Percentiles rank a stretch among this genome's conserved stretches.
Conservation (phyloP, 441 rosid genomes). For the Gossypium davidsonii region DNA sequence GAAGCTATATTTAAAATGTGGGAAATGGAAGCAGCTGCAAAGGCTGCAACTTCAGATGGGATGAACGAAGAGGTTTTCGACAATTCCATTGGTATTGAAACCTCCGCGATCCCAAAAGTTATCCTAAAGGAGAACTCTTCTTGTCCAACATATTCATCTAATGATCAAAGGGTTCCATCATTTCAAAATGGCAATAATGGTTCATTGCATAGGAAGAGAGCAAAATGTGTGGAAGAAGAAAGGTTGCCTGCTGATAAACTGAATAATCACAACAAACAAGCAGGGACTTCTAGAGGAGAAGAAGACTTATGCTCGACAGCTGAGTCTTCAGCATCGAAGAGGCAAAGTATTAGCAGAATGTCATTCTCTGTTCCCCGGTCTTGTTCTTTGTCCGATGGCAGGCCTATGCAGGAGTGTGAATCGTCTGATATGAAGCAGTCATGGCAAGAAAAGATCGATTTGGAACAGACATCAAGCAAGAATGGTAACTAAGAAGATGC, state of each 20-base stretch:
- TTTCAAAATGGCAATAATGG: slow-evolving; percentile 26
- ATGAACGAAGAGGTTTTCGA: slow-evolving; percentile 59
- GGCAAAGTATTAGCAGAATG: slow-evolving; percentile 33
- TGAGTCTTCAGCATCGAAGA: slow-evolving; percentile 53
- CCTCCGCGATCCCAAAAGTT: slow-evolving; percentile 30
- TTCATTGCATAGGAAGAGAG: slow-evolving; percentile 42
- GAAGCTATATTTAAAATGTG: slow-evolving; percentile 78
- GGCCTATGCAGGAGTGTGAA: slow-evolving; percentile 38
- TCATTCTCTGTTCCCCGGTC: slow-evolving; percentile 61
- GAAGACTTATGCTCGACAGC: slow-evolving; percentile 66
- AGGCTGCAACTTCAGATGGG: slow-evolving; percentile 31
- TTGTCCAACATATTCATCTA: slow-evolving; percentile 49
- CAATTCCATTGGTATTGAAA: slow-evolving; percentile 40
- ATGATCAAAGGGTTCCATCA: slow-evolving; percentile 78
- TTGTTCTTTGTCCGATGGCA: slow-evolving; percentile 40
- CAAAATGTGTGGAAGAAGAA: slow-evolving; percentile 32
- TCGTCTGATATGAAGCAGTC: slow-evolving; percentile 36
- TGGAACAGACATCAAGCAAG: slow-evolving; percentile 31
- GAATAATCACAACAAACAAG: slow-evolving; percentile 20
- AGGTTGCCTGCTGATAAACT: slow-evolving; percentile 18
- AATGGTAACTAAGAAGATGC: slow-evolving; percentile 28
- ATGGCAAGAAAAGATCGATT: slow-evolving; percentile 30
- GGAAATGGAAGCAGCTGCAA: slow-evolving; percentile 59
- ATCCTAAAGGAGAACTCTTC: slow-evolving; percentile 32
- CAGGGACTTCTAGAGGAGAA: slow-evolving; percentile 29